Evolutionary conservation across 441 rosid genomes (phyloP), one percentile per base, ranked within the genome.

Genomic region (Arabidopsis hybrid): DNA sequence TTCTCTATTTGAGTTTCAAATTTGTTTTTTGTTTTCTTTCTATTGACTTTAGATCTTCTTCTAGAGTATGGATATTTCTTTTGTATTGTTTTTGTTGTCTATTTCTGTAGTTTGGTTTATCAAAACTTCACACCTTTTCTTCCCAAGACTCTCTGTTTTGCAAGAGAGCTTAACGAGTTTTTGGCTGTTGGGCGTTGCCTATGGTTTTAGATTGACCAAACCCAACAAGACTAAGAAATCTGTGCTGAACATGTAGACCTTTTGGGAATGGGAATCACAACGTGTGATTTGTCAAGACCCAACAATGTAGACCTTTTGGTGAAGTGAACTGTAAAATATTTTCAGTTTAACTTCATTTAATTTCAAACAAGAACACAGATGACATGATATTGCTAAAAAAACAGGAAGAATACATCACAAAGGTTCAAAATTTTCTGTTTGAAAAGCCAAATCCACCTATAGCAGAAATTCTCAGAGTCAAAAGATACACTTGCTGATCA

Each of bases 151-250:
- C 51, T 49, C 26, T 49, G 29, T 34, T 10, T 71, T 50, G 32
- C 40, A 52, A 51, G 17, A 49, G 46, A 49, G 69, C 1, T 11
- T 35, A 8, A n/a, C 4, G n/a, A 60, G 60, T 26, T 47, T 26
- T 38, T 38, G 57, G 18, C 42, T 51, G 18, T 16, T 61, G 61
- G 61, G 26, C 26, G 26, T 21, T 21, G 26, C 26, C 55, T 53
- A 52, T 72, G 76, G 62, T 62, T 71, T 50, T 51, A 9, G 8
- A 61, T 8, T 29, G 32, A 42, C 34, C 61, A 71, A 61, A 61
- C 21, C 35, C 8, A 61, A 61, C 42, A 14, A 61, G 5, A 13
- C 47, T 6, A 34, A 10, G 46, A 14, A 10, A 47, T 12, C 16
- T n/a, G 5, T 43, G 10, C 55, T 34, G 65, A 50, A 18, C 13